Evolutionary conservation across 306 rosid species (phyloP), one percentile per base, ranked within the genome.

Genomic region (Prunus mira): DNA sequence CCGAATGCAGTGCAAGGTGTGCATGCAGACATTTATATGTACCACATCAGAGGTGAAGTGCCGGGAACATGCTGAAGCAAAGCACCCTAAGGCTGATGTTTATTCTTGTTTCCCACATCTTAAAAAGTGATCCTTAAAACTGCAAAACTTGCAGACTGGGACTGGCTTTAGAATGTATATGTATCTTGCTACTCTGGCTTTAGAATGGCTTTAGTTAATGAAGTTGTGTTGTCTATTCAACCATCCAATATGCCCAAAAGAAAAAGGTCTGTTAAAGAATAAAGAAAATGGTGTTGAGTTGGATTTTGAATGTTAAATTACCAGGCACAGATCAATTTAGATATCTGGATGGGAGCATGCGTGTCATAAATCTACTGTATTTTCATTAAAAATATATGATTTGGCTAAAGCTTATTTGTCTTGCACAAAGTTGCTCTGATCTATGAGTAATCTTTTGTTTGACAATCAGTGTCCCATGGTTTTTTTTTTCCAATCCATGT

Each of bases 1-100:
- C 9, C 43, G 68, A 67, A 38, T 79, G 89, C 83, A 89, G 93
- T 86, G 93, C 71, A 89, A 85, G 82, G 91, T 89, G 74, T 89
- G 93, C 63, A 84, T 89, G 93, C 93, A 89, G 72, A 81, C 93
- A 45, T 89, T 89, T 77, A 89, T 86, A 46, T 89, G 93, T 74
- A 89, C 90, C 32, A 87, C 89, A 0, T 74, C 90, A 3, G 93
- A 87, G 78, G 93, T 87, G 79, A 89, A 89, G 75, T 89, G 93
- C 85, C 74, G 85, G 81, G 91, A 89, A 17, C 92, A 88, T 76
- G 92, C 88, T 1, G 92, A 88, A 68, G 92, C 92, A 57, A 88
- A 86, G 76, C 93, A 89, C 81, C 89, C 93, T 10, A 89, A 89
- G 77, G 85, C 89, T 69, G 91, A 83, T 50, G 76, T 85, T 20